These are phyloP conservation scores for Schizosaccharomyces japonicus DNA, from an alignment of 805 yeast genomes.

Conservation along the genomic window DNA sequence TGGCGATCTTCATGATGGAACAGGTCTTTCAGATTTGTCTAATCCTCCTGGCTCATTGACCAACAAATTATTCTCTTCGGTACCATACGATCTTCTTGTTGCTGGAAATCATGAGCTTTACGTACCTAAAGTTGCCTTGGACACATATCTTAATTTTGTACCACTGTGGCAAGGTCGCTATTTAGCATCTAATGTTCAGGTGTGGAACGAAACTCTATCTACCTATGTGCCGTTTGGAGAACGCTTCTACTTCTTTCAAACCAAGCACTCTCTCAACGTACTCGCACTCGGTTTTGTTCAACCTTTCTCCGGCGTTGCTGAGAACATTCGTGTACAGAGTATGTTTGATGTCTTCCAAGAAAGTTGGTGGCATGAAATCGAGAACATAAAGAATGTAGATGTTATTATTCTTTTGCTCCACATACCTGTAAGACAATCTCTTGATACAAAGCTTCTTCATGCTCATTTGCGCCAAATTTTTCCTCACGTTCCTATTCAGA, in stretches of 20 bases:
- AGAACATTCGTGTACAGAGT: background rate
- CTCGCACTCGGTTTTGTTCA: background rate
- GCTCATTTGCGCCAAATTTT: conserved; percentile 61
- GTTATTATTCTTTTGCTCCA: conserved; percentile 55
- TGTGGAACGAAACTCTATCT: background rate
- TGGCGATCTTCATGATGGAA: conserved; percentile 89
- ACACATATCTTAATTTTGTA: background rate
- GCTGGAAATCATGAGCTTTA: background rate
- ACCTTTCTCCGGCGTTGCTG: background rate
- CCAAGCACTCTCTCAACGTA: background rate
- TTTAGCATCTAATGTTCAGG: background rate
- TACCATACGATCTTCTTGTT: background rate
- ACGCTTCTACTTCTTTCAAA: background rate
- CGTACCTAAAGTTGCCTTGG: background rate
- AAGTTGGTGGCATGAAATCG: background rate
- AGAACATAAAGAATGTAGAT: conserved; percentile 24
- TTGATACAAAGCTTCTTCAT: conserved; percentile 28
- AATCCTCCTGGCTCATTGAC: conserved; percentile 44
- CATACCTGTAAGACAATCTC: conserved; percentile 46
- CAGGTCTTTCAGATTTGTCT: conserved; percentile 59
- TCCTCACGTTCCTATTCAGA: conserved; percentile 44
- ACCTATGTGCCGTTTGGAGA: background rate
- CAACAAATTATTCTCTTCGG: conserved; percentile 31
- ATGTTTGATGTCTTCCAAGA: background rate
- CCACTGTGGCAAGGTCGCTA: background rate